Percentiles rank a stretch among this genome's conserved stretches.
These are phyloP conservation scores for Stachybotrys echinatus DNA, from an alignment of 2,329 filamentous ascomycete genomes.

Conservation along the genomic window DNA sequence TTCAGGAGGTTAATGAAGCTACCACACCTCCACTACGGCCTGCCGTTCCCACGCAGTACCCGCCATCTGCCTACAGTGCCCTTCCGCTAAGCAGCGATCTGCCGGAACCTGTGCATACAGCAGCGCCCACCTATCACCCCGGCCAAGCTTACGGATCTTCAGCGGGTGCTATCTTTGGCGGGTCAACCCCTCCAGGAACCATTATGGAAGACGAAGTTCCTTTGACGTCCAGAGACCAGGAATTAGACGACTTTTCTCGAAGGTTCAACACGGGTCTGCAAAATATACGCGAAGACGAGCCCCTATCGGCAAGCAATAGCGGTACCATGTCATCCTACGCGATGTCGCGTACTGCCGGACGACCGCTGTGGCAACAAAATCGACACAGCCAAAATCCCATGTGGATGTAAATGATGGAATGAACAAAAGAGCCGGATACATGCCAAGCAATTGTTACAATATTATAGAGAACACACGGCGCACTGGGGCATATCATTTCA, in stretches of 20 bases:
- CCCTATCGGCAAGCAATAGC: constrained; percentile 9
- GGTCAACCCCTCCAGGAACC: background rate
- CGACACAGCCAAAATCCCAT: constrained; percentile 40
- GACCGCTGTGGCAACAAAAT: constrained; percentile 51
- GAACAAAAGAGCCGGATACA: background rate
- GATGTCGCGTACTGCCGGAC: constrained; percentile 20
- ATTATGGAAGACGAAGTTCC: constrained; percentile 27
- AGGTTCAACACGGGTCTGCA: constrained; percentile 36
- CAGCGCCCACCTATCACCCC: background rate
- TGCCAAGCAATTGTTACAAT: background rate
- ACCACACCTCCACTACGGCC: constrained; percentile 5
- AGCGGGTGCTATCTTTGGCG: background rate
- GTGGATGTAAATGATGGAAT: constrained; percentile 32
- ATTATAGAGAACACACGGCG: background rate
- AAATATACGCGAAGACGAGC: constrained; percentile 25
- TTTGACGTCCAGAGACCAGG: constrained; percentile 28
- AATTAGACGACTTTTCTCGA: constrained; percentile 39
- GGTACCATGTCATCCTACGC: constrained; percentile 13
- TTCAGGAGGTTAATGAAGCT: constrained; percentile 17
- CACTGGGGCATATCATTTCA: background rate
- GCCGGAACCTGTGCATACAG: background rate
- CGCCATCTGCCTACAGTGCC: background rate
- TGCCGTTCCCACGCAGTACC: constrained; percentile 7
- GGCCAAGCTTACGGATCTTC: background rate
- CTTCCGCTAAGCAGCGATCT: background rate